These are phyloP conservation scores for Erucastrum elatum DNA, from an alignment of 345 rosid species.

Conservation along the genomic window DNA sequence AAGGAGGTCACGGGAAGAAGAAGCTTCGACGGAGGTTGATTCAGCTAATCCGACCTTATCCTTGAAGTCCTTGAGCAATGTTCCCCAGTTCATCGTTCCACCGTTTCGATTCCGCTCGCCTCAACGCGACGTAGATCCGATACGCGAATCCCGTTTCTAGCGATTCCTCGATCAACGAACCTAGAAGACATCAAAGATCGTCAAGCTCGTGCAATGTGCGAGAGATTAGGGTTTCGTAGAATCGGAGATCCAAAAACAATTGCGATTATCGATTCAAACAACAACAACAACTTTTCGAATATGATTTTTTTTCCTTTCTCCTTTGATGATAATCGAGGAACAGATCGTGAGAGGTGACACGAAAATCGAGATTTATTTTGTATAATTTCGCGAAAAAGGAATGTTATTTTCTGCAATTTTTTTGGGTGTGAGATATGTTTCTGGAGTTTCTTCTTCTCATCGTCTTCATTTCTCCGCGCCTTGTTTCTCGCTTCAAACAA, in stretches of 20 bases:
- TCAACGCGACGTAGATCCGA: constrained; percentile 21
- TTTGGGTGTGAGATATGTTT: not conserved
- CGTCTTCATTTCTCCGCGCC: constrained; percentile 60
- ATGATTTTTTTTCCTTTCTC: not conserved
- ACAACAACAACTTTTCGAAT: not conserved
- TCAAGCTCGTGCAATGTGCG: constrained; percentile 30
- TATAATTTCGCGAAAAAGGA: not conserved
- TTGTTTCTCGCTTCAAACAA: constrained; percentile 56
- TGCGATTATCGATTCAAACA: constrained; percentile 2
- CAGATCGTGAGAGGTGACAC: not conserved
- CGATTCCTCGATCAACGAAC: constrained; percentile 12
- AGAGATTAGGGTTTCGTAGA: constrained; percentile 31
- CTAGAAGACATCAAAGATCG: constrained; percentile 9
- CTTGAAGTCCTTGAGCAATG: constrained; percentile 87
- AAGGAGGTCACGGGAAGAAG: constrained; percentile 38
- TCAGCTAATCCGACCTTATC: constrained; percentile 82
- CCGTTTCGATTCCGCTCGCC: not conserved
- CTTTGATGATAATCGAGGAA: not conserved
- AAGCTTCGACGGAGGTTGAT: constrained; percentile 45
- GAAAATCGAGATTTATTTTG: not conserved
- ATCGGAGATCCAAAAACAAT: constrained; percentile 11
- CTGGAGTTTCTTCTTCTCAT: not conserved
- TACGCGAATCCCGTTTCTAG: constrained; percentile 14
- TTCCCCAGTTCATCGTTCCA: constrained; percentile 84
- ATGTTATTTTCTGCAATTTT: not conserved